Percentiles rank a stretch among this genome's conserved stretches.
Conservation (phyloP, 768 basidiomycete species). For the Bullera alba region DNA sequence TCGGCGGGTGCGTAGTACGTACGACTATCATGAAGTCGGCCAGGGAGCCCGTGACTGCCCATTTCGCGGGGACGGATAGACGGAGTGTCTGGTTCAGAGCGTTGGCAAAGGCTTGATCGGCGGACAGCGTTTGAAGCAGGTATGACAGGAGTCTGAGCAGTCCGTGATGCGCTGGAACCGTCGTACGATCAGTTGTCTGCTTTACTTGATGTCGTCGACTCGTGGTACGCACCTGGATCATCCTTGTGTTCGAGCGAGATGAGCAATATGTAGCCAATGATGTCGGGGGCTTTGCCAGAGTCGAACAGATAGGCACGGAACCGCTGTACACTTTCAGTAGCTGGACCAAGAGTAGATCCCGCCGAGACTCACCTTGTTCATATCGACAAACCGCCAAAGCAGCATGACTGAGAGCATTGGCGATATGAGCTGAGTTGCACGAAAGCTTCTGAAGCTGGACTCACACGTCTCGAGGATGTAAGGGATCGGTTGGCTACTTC, state of each 20-base stretch:
- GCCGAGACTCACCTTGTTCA: conserved; percentile 66
- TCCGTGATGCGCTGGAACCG: conserved; percentile 72
- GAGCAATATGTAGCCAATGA: conserved; percentile 70
- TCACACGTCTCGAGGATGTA: conserved; percentile 74
- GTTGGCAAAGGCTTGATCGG: conserved; percentile 69
- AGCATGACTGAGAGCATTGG: conserved; percentile 40
- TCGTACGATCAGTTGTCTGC: conserved; percentile 2
- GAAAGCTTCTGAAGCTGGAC: background rate
- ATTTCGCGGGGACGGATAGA: conserved; percentile 65
- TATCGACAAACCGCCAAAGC: conserved; percentile 83
- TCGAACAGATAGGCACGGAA: conserved; percentile 75
- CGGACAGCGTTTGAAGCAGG: conserved; percentile 82
- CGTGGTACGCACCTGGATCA: conserved; percentile 63
- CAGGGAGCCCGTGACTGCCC: conserved; percentile 62
- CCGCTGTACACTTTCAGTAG: conserved; percentile 56
- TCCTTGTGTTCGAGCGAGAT: conserved; percentile 85
- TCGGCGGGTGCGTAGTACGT: conserved; percentile 34
- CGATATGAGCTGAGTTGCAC: no score
- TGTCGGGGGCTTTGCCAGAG: conserved; percentile 68
- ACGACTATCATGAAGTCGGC: conserved; percentile 86
- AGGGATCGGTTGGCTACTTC: conserved; percentile 73
- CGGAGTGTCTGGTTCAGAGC: conserved; percentile 59
- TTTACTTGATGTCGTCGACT: background rate
- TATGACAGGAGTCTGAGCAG: conserved; percentile 83
- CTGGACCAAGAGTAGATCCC: background rate